Conservation (phyloP, 2,329 filamentous ascomycete species). For the Ophiostoma triangulosporum region DNA sequence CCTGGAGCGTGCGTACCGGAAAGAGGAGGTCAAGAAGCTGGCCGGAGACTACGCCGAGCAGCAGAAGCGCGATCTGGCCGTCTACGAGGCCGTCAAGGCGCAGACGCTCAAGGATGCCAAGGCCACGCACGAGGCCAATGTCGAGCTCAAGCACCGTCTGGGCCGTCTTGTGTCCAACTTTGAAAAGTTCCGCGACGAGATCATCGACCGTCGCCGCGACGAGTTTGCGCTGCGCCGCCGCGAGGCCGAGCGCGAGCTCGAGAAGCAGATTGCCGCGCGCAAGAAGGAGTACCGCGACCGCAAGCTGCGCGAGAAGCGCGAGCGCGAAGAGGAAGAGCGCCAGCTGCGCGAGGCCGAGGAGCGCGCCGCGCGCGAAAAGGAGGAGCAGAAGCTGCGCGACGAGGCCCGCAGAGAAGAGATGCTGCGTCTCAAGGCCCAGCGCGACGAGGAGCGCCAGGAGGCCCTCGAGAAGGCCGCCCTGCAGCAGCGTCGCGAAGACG, state of each 20-base stretch:
- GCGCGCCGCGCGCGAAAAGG: constrained; percentile 64
- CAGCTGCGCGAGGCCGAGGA: constrained; percentile 74
- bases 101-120: constrained; percentile 71
- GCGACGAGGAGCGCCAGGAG: constrained; percentile 56
- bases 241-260: constrained; percentile 81
- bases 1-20: constrained; percentile 88
- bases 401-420: constrained; percentile 66
- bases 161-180: constrained; percentile 73
- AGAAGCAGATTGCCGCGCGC: constrained; percentile 78
- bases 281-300: constrained; percentile 80
- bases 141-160: constrained; percentile 88
- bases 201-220: constrained; percentile 78
- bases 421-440: constrained; percentile 51
- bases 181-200: constrained; percentile 66
- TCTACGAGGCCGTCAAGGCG: constrained; percentile 66
- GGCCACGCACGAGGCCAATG: constrained; percentile 79
- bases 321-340: constrained; percentile 73
- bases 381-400: constrained; percentile 67
- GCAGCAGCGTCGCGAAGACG: constrained; percentile 76
- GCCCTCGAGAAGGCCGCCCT: constrained; percentile 47
- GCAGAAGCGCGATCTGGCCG: constrained; percentile 59
- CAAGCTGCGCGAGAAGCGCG: constrained; percentile 67
- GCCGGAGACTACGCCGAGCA: constrained; percentile 74
- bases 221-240: constrained; percentile 93
- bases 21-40: constrained; percentile 89